A percentile compares a stretch with the other conserved stretches of the same genome.
phyloP scores from a whole-genome alignment of 192 early-diverging fungal species.

The Gigaspora rosea region DNA sequence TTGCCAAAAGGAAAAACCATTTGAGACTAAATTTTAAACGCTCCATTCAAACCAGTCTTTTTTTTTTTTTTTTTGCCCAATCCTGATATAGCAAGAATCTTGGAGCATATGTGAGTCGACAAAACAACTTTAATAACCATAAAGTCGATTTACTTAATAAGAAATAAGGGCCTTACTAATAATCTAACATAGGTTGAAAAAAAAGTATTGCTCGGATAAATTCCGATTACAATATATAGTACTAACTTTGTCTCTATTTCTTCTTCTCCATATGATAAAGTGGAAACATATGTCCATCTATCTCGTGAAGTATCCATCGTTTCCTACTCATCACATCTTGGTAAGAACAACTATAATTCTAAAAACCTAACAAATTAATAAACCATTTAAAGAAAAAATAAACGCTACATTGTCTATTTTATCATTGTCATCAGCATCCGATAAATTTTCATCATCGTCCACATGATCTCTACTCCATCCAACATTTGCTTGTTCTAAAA shows the following conservation, averaged over 20 bases:
- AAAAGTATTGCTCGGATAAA: neutral
- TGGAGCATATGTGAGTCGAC: no score
- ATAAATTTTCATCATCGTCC: conserved; percentile 22
- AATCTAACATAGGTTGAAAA: neutral
- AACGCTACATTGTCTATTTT: conserved; percentile 28
- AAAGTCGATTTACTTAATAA: no score
- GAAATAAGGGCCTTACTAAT: neutral
- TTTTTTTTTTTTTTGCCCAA: no score
- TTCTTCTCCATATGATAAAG: conserved; percentile 6
- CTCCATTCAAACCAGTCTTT: no score
- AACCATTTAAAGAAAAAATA: no score
- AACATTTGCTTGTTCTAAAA: conserved; percentile 15
- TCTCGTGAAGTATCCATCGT: neutral
- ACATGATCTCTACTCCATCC: conserved; percentile 22
- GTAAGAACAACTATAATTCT: no score
- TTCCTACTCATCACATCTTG: no score
- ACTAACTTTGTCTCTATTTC: neutral
- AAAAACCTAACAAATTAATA: neutral
- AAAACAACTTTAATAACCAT: no score
- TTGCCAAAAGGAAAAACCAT: no score
- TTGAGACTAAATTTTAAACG: no score
- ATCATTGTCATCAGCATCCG: conserved; percentile 30
- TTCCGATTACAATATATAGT: neutral
- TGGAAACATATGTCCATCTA: conserved; percentile 21
- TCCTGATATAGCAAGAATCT: no score